These are phyloP conservation scores for Suhomyces guaymorum DNA, from an alignment of 1,139 yeast species.

Conservation along the genomic window DNA sequence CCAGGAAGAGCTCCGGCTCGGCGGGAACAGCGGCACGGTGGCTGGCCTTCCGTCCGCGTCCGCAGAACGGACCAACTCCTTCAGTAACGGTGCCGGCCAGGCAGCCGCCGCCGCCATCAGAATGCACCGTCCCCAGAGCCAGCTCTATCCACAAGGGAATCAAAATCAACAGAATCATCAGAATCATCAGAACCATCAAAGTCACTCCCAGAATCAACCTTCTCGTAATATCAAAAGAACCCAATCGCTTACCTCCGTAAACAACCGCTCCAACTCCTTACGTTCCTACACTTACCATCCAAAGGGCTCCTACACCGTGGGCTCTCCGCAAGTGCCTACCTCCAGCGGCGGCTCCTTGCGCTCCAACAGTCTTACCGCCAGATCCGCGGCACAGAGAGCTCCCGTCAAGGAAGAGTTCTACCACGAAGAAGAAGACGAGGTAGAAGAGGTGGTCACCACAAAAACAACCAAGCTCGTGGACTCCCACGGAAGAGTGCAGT, in stretches of 20 bases:
- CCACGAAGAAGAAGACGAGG: slow-evolving; percentile 19
- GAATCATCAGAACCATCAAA: too few relatives aligned
- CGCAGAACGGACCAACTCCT: slow-evolving; percentile 23
- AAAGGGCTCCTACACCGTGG: slow-evolving; percentile 40
- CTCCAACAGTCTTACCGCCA: slow-evolving; percentile 20
- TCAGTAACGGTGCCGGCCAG: slow-evolving; percentile 38
- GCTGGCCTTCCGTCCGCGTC: slow-evolving; percentile 31
- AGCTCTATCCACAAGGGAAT: slow-evolving; percentile 7
- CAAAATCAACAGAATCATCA: slow-evolving; percentile 6
- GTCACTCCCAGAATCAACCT: too few relatives aligned
- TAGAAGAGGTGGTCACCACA: slow-evolving; percentile 37
- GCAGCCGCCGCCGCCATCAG: slow-evolving; percentile 48
- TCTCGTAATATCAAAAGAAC: too few relatives aligned
- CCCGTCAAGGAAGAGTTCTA: too few relatives aligned
- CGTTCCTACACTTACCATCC: slow-evolving; percentile 44
- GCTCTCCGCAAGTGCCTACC: slow-evolving; percentile 30
- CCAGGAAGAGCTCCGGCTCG: slow-evolving; percentile 31
- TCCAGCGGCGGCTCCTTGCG: slow-evolving; percentile 18
- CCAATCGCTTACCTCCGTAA: slow-evolving; percentile 19
- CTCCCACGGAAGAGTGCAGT: slow-evolving; percentile 42
- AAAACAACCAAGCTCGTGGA: slow-evolving; percentile 50
- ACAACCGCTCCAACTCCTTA: slow-evolving; percentile 33
- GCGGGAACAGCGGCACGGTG: slow-evolving; percentile 16
- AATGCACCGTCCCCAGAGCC: slow-evolving; percentile 23
- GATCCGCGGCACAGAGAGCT: too few relatives aligned